Conservation (phyloP, 805 yeast genomes). For the Clavispora fructus region DNA sequence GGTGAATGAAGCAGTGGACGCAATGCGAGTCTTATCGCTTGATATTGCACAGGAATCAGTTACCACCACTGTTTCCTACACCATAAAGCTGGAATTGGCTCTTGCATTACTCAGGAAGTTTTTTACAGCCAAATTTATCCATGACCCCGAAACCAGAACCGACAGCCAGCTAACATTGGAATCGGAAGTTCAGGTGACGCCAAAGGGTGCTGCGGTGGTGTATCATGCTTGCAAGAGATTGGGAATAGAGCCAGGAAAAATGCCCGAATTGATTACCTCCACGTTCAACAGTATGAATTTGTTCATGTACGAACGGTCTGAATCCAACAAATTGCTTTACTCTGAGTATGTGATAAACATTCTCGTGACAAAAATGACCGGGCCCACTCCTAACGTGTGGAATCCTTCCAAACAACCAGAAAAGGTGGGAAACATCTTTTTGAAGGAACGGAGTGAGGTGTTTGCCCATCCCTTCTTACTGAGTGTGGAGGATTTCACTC, state of each 20-base stretch:
- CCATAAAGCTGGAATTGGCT: constrained; percentile 46
- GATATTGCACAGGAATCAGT: constrained; percentile 46
- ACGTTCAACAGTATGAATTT: constrained; percentile 68
- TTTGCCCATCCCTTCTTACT: not conserved
- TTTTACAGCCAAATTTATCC: constrained; percentile 59
- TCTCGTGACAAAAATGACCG: constrained; percentile 59
- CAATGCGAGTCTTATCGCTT: constrained; percentile 47
- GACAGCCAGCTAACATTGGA: constrained; percentile 27
- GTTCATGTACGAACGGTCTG: constrained; percentile 58
- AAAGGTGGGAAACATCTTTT: constrained; percentile 8
- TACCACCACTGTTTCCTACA: constrained; percentile 50
- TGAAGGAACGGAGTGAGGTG: not conserved
- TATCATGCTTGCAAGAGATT: constrained; percentile 52
- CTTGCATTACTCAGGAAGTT: constrained; percentile 43
- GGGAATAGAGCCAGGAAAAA: constrained; percentile 40
- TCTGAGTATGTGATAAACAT: constrained; percentile 63
- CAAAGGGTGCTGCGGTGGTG: constrained; percentile 78
- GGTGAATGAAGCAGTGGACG: constrained; percentile 43
- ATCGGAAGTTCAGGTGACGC: constrained; percentile 62
- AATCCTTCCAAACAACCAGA: constrained; percentile 51
- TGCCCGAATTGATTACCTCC: constrained; percentile 49
- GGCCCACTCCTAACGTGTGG: constrained; percentile 68
- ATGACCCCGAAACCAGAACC: constrained; percentile 73
- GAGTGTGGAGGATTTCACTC: constrained; percentile 1
- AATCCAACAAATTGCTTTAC: constrained; percentile 52